Evolutionary conservation across 1,284 basidiomycete genomes (phyloP), one percentile per base, ranked within the genome.

Genomic region (Ustilago cynodontis): DNA sequence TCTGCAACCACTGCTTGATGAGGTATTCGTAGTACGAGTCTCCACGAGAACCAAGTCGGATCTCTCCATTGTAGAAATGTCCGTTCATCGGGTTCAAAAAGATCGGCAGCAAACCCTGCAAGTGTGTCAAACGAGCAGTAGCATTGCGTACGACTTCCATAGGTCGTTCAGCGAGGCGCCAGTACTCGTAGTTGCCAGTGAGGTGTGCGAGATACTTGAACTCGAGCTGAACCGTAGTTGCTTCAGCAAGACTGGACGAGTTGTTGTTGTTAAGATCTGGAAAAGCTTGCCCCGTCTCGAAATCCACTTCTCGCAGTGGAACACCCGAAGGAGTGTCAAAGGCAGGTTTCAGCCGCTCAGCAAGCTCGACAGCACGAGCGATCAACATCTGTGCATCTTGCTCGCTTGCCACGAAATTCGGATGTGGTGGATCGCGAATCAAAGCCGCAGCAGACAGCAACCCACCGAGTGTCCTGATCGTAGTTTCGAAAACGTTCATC

Each of bases 11-110:
- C 79, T 89, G 88, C 81, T 88, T 88, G 64, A 86, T 80, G 56
- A 97, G 88, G 83, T 96, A 96, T 86, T 98, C 95, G 85, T 97
- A 98, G 87, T 92, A 98, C 5, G 94, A 95, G 87, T 98, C 95
- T 24, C 93, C 95, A 31, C 95, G 90, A 18, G 94, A 95, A 10
- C 95, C 95, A 16, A 98, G 89, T 10, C 95, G 91, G 70, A 98
- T 93, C 41, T 92, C 90, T 22, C 92, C 91, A 11, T 90, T 66
- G 35, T 91, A 88, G 80, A 93, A 96, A 49, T 89, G 88, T 8
- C 94, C 94, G 37, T 88, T 89, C 20, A 90, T 83, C 0, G 91
- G 68, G 57, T 74, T 90, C 88, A 97, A 89, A 82, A 93, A 94
- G 68, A 97, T 94, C 1, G 94, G 93, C 0, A 91, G 92, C 31